phyloP scores from a whole-genome alignment of 768 basidiomycete species.

The Tricholoma furcatifolium region DNA sequence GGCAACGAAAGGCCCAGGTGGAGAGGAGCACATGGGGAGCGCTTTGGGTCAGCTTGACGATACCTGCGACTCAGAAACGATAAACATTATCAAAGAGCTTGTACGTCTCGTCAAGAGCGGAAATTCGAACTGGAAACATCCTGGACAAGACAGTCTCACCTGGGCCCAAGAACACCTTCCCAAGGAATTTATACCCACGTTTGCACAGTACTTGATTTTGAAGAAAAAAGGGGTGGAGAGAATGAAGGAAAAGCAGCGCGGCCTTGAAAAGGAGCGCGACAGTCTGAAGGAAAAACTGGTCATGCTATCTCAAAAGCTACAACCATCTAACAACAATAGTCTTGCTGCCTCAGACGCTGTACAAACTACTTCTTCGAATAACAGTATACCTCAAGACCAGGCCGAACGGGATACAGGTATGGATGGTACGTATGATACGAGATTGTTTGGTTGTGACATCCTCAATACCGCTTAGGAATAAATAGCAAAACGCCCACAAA shows the following conservation, averaged over 20 bases:
- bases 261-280: constrained; percentile 2
- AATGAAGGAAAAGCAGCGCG: background rate
- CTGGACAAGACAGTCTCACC: background rate
- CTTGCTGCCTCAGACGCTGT: no score
- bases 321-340: no score
- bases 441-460: no score
- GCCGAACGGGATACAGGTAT: no score
- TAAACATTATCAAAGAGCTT: background rate
- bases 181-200: constrained; percentile 2
- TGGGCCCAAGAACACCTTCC: background rate
- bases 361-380: no score
- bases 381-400: no score
- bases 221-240: background rate
- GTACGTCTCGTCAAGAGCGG: constrained; percentile 1
- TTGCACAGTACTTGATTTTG: constrained; percentile 9
- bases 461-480: no score
- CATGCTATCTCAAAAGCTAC: no score
- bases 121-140: no score
- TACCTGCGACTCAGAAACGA: background rate
- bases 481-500: no score
- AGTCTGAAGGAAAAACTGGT: background rate
- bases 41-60: background rate
- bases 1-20: background rate
- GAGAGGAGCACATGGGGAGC: background rate
- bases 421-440: no score